These are phyloP conservation scores for Vigna hirtella DNA, from an alignment of 306 rosid species.

Conservation along the genomic window DNA sequence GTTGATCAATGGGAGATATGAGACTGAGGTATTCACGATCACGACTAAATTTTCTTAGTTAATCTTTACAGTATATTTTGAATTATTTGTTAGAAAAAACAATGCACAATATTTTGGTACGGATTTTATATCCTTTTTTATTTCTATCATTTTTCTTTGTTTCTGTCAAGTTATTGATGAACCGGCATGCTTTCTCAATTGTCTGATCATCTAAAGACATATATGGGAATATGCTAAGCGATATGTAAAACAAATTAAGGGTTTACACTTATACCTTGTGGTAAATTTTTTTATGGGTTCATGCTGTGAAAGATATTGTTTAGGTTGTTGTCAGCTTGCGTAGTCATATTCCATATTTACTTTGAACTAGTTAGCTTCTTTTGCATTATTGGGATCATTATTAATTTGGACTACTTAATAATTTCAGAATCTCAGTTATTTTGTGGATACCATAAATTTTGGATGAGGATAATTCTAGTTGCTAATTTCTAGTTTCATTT, in stretches of 20 bases:
- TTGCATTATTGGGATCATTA: not conserved
- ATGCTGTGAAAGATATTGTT: constrained; percentile 22
- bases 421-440: not conserved
- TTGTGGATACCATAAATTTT: constrained; percentile 19
- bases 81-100: constrained; percentile 17
- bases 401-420: not conserved
- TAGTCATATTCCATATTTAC: not conserved
- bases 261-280: constrained; percentile 1
- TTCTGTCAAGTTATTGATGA: constrained; percentile 15
- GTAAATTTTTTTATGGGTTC: not conserved
- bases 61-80: constrained; percentile 9
- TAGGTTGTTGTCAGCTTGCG: not conserved
- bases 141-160: not conserved
- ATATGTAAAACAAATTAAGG: not conserved
- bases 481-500: constrained; percentile 20
- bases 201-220: not conserved
- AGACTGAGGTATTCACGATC: constrained; percentile 72
- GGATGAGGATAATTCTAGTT: constrained; percentile 1
- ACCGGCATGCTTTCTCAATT: constrained; percentile 18
- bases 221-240: not conserved
- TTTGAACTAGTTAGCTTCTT: constrained; percentile 2
- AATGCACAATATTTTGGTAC: constrained; percentile 17
- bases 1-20: constrained; percentile 74
- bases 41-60: constrained; percentile 26
- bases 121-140: constrained; percentile 11